Base-by-base conservation (phyloP, 805 yeast genomes). In the Wickerhamomyces strasburgensis region DNA sequence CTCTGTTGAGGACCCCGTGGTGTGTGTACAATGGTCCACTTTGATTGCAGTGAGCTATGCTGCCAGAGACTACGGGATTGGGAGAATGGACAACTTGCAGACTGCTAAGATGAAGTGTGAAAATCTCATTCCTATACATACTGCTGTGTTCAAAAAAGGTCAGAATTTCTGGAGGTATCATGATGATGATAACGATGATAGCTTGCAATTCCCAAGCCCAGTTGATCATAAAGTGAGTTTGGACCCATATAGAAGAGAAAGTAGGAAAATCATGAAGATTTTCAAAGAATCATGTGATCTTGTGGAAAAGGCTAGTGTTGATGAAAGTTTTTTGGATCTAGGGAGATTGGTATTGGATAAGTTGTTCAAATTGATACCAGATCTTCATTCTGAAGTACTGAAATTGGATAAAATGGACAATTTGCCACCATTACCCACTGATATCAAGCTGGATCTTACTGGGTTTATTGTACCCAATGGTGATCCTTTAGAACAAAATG, bases 271-370 rank as follows among this genome's bases (percentile, higher is more conserved):
- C 41, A 67, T 87, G 53, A 66, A 74, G 25, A 62, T 90, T 0
- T 71, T 93, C 49, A 72, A 72, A 38, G 56, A 63, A 6, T 66
- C 70, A 41, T 84, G 90, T 54, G 81, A 76, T 39, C 49, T 70
- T 13, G 86, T 87, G 1, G 96, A 93, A 57, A 89, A 89, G 61
- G 98, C 96, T 0, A 87, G 97, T 61, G 93, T 89, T 14, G 98
- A 93, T 61, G 98, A 93, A 61, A 80, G 88, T 33, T 93, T 83
- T 54, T 46, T 93, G 47, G 97, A 93, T 60, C 58, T 93, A 28
- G 96, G 97, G 0, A 64, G 83, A 27, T 47, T 74, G 17, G 74
- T 86, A 0, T 70, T 73, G 48, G 40, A 56, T 2, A 61, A 55
- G 34, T 57, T 78, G 9, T 31, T 68, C 3, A 61, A 60, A 10